Evolutionary conservation across 306 rosid species (phyloP), one percentile per base, ranked within the genome.

Genomic region (Sindora glabra): DNA sequence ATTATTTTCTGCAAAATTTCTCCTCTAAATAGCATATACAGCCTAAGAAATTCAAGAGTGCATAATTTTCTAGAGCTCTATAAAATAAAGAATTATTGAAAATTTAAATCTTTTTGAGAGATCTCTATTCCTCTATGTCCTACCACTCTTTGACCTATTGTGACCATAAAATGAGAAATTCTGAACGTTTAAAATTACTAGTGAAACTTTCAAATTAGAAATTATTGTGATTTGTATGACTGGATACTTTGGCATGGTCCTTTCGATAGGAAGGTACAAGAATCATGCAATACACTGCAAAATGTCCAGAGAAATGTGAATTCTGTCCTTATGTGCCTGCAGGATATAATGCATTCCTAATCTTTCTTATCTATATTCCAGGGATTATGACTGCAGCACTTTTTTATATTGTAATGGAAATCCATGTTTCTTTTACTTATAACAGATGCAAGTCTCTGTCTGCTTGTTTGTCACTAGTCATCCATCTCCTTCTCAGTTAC

Each of bases 41-140:
- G 45, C 63, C 38, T 66, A 14, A 69, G 30, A 66, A 66, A 39
- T 65, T 34, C 36, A 33, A 25, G 37, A 55, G 7, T 1, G 3
- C n/a, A 18, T 10, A 33, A 34, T 18, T 19, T 19, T 13, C 30
- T 10, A 32, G 15, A 56, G 21, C 49, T 40, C 13, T 32, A 1
- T 15, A 33, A 15, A 29, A 48, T 32, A 45, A 34, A 34, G 40
- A 34, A 8, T 34, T 1, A 10, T 16, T 15, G 30, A 16, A 14
- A n/a, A 32, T 64, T 48, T 22, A 15, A 51, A 26, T 44, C 27
- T 33, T 25, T 36, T n/a, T n/a, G n/a, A n/a, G n/a, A 29, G 34
- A 9, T 29, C 34, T 29, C 34, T 29, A 9, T 29, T 56, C 6
- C 32, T 56, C 8, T 27, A n/a, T 30, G 24, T 13, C n/a, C 8